Conservation (phyloP, 768 basidiomycete species). For the Naganishia kalamii region DNA sequence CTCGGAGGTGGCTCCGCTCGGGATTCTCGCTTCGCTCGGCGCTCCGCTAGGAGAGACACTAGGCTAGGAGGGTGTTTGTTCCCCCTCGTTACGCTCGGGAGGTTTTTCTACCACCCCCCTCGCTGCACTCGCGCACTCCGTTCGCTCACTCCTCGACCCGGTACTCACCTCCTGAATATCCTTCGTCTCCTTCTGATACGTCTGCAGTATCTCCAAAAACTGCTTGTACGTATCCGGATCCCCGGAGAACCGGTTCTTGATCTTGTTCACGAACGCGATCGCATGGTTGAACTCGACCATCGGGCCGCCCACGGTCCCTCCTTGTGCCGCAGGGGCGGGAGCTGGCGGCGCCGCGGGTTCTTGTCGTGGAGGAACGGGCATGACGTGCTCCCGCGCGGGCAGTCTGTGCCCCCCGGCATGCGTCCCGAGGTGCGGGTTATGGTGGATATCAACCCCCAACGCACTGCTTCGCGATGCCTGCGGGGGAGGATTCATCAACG, state of each 20-base stretch:
- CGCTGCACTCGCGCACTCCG: too few species aligned
- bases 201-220: constrained; percentile 51
- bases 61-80: too few species aligned
- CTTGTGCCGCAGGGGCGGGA: not conserved
- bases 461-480: not conserved
- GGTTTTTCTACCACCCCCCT: too few species aligned
- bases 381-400: too few species aligned
- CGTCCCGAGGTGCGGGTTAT: not conserved
- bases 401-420: not conserved
- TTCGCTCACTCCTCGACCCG: too few species aligned
- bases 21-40: too few species aligned
- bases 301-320: constrained; percentile 21
- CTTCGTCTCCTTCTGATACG: constrained; percentile 55
- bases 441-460: constrained; percentile 6
- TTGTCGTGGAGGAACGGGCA: too few species aligned
- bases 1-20: too few species aligned
- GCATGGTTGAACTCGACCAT: constrained; percentile 62
- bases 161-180: constrained; percentile 51
- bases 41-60: too few species aligned
- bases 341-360: not conserved
- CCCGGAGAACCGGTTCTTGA: constrained; percentile 80
- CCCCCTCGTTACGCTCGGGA: too few species aligned
- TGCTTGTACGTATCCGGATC: constrained; percentile 71
- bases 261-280: constrained; percentile 96
- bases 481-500: not conserved